Evolutionary conservation across 1,139 yeast genomes (phyloP).

Genomic region (Insectozyma bohioensis): DNA sequence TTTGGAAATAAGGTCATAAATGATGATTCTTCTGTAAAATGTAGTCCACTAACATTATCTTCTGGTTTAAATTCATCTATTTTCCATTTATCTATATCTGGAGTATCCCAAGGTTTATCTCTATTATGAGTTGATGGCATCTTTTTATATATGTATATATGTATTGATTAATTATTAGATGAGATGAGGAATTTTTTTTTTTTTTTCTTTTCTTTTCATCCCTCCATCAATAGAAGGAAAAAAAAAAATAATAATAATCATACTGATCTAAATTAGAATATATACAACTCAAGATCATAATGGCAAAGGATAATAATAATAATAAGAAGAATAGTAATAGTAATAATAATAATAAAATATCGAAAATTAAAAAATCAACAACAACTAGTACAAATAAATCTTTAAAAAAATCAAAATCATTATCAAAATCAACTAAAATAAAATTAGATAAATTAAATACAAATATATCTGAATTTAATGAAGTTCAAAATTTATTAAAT

Average conservation of each 20-base stretch:
- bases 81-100: conserved; percentile 92
- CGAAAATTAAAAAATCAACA: conserved; percentile 5
- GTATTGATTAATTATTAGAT: conserved; percentile 8
- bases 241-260: too few species aligned
- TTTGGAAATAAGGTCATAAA: conserved; percentile 96
- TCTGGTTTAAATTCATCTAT: conserved; percentile 87
- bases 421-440: conserved; percentile 36
- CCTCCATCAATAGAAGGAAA: neutral
- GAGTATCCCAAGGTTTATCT: conserved; percentile 98
- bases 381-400: conserved; percentile 15
- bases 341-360: conserved; percentile 1
- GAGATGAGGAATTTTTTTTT: conserved; percentile 12
- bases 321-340: neutral
- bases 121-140: conserved; percentile 93
- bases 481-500: conserved; percentile 29
- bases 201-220: conserved; percentile 1
- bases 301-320: neutral
- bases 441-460: conserved; percentile 47
- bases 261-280: neutral
- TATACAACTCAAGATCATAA: too few species aligned
- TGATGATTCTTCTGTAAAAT: conserved; percentile 92
- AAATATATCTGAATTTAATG: conserved; percentile 34
- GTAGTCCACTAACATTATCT: conserved; percentile 80
- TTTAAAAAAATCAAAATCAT: conserved; percentile 20
- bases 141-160: neutral